These are phyloP conservation scores for Aureobasidium sp. DNA, from an alignment of 2,329 filamentous ascomycete species.

Conservation along the genomic window DNA sequence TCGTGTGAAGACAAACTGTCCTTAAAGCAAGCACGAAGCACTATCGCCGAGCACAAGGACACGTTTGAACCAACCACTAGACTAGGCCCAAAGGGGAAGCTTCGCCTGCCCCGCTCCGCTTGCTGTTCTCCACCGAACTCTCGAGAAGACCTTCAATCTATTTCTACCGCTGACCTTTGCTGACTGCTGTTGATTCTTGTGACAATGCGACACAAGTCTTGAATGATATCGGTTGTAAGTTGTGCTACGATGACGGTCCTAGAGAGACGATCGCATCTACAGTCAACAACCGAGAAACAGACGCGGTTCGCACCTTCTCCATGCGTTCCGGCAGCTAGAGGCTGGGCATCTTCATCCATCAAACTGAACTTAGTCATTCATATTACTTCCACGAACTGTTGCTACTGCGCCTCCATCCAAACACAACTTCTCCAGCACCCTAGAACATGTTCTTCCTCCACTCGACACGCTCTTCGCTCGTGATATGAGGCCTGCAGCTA, in stretches of 20 bases:
- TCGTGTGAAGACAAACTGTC: not conserved
- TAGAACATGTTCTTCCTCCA: conserved; percentile 1
- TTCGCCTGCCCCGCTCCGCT: not conserved
- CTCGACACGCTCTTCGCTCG: not conserved
- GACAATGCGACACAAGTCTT: not conserved
- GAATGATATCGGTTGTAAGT: not conserved
- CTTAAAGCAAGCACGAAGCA: not conserved
- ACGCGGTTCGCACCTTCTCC: not conserved
- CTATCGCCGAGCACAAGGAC: conserved; percentile 8
- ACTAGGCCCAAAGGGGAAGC: not conserved
- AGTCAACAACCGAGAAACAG: not conserved
- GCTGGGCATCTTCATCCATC: not conserved
- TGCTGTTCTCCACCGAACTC: not conserved
- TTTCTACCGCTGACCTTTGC: not conserved
- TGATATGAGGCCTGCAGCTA: not conserved
- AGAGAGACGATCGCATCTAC: not conserved
- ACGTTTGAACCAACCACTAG: not conserved
- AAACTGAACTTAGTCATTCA: conserved; percentile 2
- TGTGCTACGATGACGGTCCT: not conserved
- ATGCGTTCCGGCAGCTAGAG: not conserved
- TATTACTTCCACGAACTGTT: not conserved
- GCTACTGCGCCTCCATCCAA: not conserved
- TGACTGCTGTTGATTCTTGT: not conserved
- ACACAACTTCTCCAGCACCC: not conserved
- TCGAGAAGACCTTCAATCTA: not conserved